These are phyloP conservation scores for Moesziomyces globuligerus DNA, from an alignment of 1,284 basidiomycete genomes.

Conservation along the genomic window DNA sequence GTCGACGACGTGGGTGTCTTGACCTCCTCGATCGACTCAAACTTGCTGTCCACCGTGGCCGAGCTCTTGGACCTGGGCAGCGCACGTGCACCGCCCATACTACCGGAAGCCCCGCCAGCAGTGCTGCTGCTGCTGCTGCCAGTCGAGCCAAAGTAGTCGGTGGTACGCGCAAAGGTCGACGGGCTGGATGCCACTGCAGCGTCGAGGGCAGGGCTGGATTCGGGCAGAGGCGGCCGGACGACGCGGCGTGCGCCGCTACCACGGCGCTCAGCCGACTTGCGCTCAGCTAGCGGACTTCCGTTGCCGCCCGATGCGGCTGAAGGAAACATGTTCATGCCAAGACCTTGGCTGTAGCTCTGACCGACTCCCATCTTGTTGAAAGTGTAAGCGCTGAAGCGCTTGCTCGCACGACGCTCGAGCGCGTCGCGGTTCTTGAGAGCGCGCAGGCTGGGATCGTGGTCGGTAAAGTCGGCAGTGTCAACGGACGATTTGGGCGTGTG, in stretches of 20 bases:
- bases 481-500: constrained; percentile 41
- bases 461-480: constrained; percentile 70
- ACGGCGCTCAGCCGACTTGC: constrained; percentile 26
- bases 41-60: constrained; percentile 22
- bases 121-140: constrained; percentile 19
- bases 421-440: constrained; percentile 87
- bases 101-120: too few relatives aligned
- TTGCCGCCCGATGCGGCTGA: constrained; percentile 4
- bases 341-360: constrained; percentile 43
- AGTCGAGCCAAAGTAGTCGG: constrained; percentile 40
- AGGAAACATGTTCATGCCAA: constrained; percentile 44
- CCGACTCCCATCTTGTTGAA: constrained; percentile 86
- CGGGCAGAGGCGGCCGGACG: constrained; percentile 37
- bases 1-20: constrained; percentile 43
- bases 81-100: constrained; percentile 5
- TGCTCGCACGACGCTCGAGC: constrained; percentile 89
- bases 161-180: constrained; percentile 12
- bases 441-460: constrained; percentile 83
- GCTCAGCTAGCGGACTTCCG: constrained; percentile 44
- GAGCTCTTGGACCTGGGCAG: constrained; percentile 28
- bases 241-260: constrained; percentile 36
- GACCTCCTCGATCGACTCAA: constrained; percentile 50
- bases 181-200: constrained; percentile 14
- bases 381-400: constrained; percentile 94
- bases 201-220: constrained; percentile 27